Evolutionary conservation across 371 early-diverging fungal genomes (phyloP).

Genomic region (Blakeslea trispora): DNA sequence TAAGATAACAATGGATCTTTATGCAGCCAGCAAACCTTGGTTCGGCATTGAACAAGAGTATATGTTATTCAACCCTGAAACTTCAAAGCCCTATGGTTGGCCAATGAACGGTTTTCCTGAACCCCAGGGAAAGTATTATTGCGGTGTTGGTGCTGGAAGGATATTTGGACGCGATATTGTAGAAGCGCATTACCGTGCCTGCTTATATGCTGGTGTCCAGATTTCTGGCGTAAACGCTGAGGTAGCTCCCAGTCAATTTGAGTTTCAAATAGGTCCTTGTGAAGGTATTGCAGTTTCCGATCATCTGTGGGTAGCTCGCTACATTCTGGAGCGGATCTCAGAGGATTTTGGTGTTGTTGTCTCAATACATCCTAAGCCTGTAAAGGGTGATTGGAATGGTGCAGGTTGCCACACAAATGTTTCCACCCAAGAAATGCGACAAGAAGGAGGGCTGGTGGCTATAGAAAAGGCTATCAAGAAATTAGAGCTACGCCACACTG

Average conservation of each 20-base stretch:
- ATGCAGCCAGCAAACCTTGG: conserved; percentile 56
- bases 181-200: conserved; percentile 64
- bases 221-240: conserved; percentile 61
- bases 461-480: conserved; percentile 62
- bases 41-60: conserved; percentile 71
- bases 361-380: conserved; percentile 59
- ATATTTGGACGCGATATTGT: conserved; percentile 64
- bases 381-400: conserved; percentile 64
- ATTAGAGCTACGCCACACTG: conserved; percentile 50
- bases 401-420: conserved; percentile 59
- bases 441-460: conserved; percentile 55
- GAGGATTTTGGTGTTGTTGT: conserved; percentile 65
- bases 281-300: conserved; percentile 60
- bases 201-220: conserved; percentile 58
- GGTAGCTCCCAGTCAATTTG: conserved; percentile 64
- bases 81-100: conserved; percentile 58
- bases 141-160: conserved; percentile 55
- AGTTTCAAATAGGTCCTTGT: conserved; percentile 65
- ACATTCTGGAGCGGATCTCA: conserved; percentile 56
- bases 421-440: conserved; percentile 64
- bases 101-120: conserved; percentile 63
- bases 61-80: conserved; percentile 56
- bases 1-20: conserved; percentile 46
- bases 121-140: conserved; percentile 61
- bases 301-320: conserved; percentile 61